phyloP scores from a whole-genome alignment of 495 filamentous ascomycete genomes.

The Pyronema omphalodes region DNA sequence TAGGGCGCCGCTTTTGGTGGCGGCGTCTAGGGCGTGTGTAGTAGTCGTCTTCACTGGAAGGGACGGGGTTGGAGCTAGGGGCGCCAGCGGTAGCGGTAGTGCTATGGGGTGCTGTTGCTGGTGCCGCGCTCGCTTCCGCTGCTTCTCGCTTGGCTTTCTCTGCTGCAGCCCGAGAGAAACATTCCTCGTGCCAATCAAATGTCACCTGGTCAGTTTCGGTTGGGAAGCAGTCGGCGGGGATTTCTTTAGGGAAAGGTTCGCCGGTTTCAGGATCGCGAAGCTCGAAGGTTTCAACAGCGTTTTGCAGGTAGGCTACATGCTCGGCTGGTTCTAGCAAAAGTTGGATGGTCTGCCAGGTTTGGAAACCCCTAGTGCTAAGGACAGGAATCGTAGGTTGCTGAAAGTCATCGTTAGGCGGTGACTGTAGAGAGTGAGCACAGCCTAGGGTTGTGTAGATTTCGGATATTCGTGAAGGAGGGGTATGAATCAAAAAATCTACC shows the following conservation, averaged over 20 bases:
- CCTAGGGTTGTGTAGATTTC: conserved; percentile 85
- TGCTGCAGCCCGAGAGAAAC: conserved; percentile 6
- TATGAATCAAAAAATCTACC: conserved; percentile 53
- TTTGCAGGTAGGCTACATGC: conserved; percentile 68
- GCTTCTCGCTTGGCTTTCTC: neutral
- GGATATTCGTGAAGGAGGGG: conserved; percentile 53
- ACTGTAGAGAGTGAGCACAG: conserved; percentile 58
- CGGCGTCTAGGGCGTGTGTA: neutral
- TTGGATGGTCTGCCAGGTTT: conserved; percentile 88
- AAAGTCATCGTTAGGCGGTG: conserved; percentile 52
- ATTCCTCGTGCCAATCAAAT: conserved; percentile 59
- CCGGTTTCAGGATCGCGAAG: conserved; percentile 56
- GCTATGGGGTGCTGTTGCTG: neutral
- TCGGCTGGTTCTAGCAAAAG: conserved; percentile 72
- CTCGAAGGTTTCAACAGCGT: conserved; percentile 56
- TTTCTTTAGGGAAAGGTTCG: conserved; percentile 49
- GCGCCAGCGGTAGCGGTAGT: neutral
- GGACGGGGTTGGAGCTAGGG: neutral
- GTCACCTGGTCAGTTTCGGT: conserved; percentile 55
- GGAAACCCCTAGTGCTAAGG: conserved; percentile 64
- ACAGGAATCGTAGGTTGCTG: conserved; percentile 60
- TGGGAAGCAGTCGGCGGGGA: conserved; percentile 65
- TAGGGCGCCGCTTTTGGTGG: conserved; percentile 1
- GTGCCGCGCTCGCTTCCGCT: neutral
- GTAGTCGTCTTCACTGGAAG: conserved; percentile 1